Percentiles rank a stretch among this genome's conserved stretches.
Conservation (phyloP, 768 basidiomycete species). For the Steccherinum ochraceum region DNA sequence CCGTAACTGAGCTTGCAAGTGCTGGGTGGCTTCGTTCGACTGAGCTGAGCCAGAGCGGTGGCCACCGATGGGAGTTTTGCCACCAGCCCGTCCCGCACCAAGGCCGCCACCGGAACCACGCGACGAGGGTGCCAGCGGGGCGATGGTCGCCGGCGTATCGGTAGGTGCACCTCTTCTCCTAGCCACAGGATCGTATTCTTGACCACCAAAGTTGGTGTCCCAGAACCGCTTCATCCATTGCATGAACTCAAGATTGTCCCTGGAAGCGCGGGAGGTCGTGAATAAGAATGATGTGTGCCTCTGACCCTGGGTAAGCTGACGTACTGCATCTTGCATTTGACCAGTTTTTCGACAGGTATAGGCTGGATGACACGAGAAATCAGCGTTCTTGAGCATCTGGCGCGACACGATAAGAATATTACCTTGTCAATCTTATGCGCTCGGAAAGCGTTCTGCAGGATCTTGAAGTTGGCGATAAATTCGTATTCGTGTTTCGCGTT, state of each 20-base stretch:
- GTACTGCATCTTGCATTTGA: slow-evolving; percentile 99
- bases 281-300: slow-evolving; percentile 3
- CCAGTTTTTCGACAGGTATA: slow-evolving; percentile 89
- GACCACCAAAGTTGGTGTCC: slow-evolving; percentile 87
- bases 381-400: slow-evolving; percentile 3
- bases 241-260: slow-evolving; percentile 96
- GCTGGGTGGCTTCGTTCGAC: slow-evolving; percentile 59
- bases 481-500: slow-evolving; percentile 95
- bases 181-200: slow-evolving; percentile 78
- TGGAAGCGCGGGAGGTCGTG: slow-evolving; percentile 21
- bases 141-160: slow-evolving; percentile 76
- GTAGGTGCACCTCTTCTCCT: slow-evolving; percentile 72
- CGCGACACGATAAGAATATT: slow-evolving; percentile 3
- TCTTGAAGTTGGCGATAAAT: slow-evolving; percentile 90
- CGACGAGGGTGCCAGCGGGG: slow-evolving; percentile 46
- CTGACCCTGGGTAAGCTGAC: slow-evolving; percentile 26
- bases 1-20: slow-evolving; percentile 68
- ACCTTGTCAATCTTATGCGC: slow-evolving; percentile 92
- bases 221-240: slow-evolving; percentile 98
- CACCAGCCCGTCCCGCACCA: slow-evolving; percentile 45
- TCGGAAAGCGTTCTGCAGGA: slow-evolving; percentile 91
- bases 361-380: slow-evolving; percentile 44
- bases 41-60: slow-evolving; percentile 61
- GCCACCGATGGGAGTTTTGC: slow-evolving; percentile 67
- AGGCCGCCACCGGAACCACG: slow-evolving; percentile 28